Percentiles rank a stretch among this genome's conserved stretches.
phyloP scores from a whole-genome alignment of 805 yeast genomes.

The Candida quercuum region DNA sequence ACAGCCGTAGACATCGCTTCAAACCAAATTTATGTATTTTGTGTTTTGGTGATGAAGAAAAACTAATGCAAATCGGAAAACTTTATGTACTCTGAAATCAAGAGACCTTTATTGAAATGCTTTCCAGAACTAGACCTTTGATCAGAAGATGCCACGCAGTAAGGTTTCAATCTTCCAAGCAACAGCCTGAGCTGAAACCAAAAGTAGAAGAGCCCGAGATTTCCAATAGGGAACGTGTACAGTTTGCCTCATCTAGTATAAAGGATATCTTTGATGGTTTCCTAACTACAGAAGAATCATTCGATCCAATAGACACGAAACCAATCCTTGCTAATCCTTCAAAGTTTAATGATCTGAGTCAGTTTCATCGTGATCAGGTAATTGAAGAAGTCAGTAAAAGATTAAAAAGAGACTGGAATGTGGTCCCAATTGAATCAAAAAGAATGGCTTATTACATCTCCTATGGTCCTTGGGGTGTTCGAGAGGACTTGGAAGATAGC shows the following conservation, averaged over 20 bases:
- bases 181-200: background rate
- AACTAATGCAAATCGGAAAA: too few species aligned
- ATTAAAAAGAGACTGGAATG: slow-evolving; percentile 51
- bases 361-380: slow-evolving; percentile 53
- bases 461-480: slow-evolving; percentile 68
- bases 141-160: background rate
- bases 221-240: slow-evolving; percentile 17
- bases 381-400: slow-evolving; percentile 44
- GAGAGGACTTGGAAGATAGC: slow-evolving; percentile 47
- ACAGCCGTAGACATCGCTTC: background rate
- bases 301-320: slow-evolving; percentile 41
- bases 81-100: too few species aligned
- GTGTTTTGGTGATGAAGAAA: too few species aligned
- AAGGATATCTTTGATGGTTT: slow-evolving; percentile 27
- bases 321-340: slow-evolving; percentile 37
- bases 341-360: slow-evolving; percentile 25
- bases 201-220: slow-evolving; percentile 2
- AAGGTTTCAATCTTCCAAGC: slow-evolving; percentile 2
- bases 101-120: too few species aligned
- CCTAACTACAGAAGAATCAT: slow-evolving; percentile 31
- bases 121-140: slow-evolving; percentile 1
- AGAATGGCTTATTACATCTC: slow-evolving; percentile 54
- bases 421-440: slow-evolving; percentile 43
- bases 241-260: slow-evolving; percentile 20
- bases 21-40: background rate